Base-by-base conservation (phyloP, 257 asterid species). In the Salvia miltiorrhiza region DNA sequence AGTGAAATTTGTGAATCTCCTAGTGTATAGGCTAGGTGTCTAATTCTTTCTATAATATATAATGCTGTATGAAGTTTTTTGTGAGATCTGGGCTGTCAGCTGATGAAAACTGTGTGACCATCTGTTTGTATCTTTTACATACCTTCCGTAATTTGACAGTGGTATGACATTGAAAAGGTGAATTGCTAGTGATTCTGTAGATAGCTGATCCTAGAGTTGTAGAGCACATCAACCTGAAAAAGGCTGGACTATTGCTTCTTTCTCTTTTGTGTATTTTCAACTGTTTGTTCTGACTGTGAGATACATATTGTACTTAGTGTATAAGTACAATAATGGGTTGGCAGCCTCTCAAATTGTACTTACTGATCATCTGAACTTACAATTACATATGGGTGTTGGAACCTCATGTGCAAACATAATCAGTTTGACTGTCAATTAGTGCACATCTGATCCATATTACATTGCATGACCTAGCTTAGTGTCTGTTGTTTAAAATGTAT, bases 391-490 rank as follows among this genome's bases (percentile, higher is more conserved):
- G 52, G 41, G 56, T 41, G 26, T 44, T 49, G 32, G 47, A 33
- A 21, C 65, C 72, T 66, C 33, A 30, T 41, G 48, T 66, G 21
- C 7, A n/a, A 59, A 50, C 58, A 74, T 11, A 39, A 57, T 41
- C 77, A 32, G 39, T 65, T 35, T 24, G 66, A 21, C 24, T 40
- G 64, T 66, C 24, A 35, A 62, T 37, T 21, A 26, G 48, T 70
- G 68, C 63, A 17, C 20, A 35, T 13, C 35, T 3, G 37, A 53
- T 61, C 73, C 77, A n/a, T 63, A 56, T 62, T 32, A 61, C 47
- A 17, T 62, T 26, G 62, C 76, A 73, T 63, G 47, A 59, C 26
- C 43, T 4, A 48, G 70, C 53, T 50, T 58, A 16, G 66, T 66
- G 59, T 39, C 21, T 74, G 35, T 61, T 13, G 33, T 59, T 74